phyloP scores from a whole-genome alignment of 164 flowering plant genomes.

The Vitis cinerea region DNA sequence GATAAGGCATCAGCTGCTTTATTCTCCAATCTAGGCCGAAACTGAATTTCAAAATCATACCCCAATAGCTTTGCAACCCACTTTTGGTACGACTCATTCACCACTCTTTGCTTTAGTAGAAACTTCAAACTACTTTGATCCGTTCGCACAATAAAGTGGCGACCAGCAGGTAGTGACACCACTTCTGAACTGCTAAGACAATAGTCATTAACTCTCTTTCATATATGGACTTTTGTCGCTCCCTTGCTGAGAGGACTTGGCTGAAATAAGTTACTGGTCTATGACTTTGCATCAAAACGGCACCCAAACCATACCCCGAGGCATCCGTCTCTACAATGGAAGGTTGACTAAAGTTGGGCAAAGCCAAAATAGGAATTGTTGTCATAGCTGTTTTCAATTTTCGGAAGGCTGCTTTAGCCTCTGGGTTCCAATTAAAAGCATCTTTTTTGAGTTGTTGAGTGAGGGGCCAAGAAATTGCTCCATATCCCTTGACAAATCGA shows the following conservation, averaged over 20 bases:
- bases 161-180: no score
- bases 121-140: no score
- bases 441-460: slow-evolving; percentile 1
- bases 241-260: neutral
- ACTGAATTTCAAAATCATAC: no score
- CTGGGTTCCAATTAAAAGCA: neutral
- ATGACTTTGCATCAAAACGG: neutral
- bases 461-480: neutral
- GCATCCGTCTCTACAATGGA: slow-evolving; percentile 8
- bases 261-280: slow-evolving; percentile 1
- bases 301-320: slow-evolving; percentile 2
- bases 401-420: neutral
- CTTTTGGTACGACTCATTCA: no score
- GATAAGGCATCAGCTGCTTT: no score
- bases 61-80: no score
- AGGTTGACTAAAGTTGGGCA: neutral
- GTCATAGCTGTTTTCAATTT: slow-evolving; percentile 1
- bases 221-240: neutral
- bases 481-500: no score
- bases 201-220: neutral
- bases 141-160: no score
- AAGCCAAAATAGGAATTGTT: neutral
- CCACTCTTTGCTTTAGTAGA: no score
- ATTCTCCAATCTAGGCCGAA: no score
- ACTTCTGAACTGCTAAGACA: neutral